phyloP scores from a whole-genome alignment of 768 basidiomycete genomes.

The Holtermannia corniformis region DNA sequence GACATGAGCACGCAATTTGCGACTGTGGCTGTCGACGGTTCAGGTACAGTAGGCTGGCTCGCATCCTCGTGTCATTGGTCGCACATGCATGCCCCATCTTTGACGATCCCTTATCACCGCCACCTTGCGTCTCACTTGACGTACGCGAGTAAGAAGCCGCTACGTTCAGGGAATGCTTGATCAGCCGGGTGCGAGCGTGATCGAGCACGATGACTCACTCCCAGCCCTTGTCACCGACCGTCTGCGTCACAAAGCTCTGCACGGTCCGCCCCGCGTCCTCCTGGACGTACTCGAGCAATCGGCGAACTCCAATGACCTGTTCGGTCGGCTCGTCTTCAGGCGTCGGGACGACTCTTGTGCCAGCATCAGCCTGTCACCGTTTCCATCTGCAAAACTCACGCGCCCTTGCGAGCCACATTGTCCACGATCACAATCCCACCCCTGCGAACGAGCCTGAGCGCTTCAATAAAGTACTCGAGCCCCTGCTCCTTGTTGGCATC shows the following conservation, averaged over 20 bases:
- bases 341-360: conserved; percentile 10
- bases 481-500: conserved; percentile 61
- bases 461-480: conserved; percentile 52
- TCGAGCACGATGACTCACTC: no score
- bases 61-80: no score
- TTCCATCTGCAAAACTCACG: conserved; percentile 9
- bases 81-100: no score
- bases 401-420: conserved; percentile 29
- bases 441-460: conserved; percentile 52
- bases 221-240: conserved; percentile 31
- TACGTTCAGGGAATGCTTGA: no score
- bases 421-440: conserved; percentile 51
- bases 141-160: no score
- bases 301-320: conserved; percentile 19
- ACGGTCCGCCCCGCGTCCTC: conserved; percentile 30
- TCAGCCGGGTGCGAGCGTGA: no score
- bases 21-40: no score
- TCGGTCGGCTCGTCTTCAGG: conserved; percentile 8
- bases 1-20: no score
- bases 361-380: neutral
- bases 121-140: no score
- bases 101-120: no score
- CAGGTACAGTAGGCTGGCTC: no score
- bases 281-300: conserved; percentile 32
- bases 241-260: conserved; percentile 24